These are phyloP conservation scores for Solanum pinnatisectum DNA, from an alignment of 257 asterid species.

Conservation along the genomic window DNA sequence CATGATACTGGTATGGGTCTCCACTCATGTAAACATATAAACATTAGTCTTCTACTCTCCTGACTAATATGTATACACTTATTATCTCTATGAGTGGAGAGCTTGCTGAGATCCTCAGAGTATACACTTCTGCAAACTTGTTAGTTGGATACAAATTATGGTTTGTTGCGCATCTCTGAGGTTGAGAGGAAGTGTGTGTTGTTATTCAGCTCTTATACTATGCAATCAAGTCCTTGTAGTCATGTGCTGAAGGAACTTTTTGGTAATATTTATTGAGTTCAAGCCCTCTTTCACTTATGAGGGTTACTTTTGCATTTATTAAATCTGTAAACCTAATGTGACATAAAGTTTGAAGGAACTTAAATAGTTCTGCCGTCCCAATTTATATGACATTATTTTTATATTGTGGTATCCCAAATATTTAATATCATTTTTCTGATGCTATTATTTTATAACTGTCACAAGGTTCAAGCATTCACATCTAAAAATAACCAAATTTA, in stretches of 20 bases:
- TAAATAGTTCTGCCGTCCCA: not conserved
- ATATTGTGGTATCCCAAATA: not conserved
- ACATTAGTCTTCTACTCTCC: not conserved
- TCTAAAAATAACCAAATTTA: not conserved
- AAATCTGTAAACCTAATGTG: not conserved
- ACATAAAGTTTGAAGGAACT: not conserved
- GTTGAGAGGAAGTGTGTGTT: not conserved
- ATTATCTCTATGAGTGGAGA: not conserved
- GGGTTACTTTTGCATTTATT: not conserved
- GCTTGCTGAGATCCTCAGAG: not conserved
- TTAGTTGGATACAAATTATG: not conserved
- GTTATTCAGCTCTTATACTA: not conserved
- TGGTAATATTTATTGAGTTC: not conserved
- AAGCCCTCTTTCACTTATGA: not conserved
- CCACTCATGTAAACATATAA: not conserved
- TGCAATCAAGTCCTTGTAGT: not conserved
- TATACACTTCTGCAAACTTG: not conserved
- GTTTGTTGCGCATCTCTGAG: not conserved
- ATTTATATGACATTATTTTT: not conserved
- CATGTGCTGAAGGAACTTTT: not conserved
- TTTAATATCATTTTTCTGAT: not conserved
- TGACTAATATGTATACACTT: not conserved
- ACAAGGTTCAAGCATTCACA: not conserved
- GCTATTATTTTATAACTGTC: not conserved
- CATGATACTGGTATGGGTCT: constrained; percentile 45